Conservation (phyloP, 495 filamentous ascomycete species). For the Lepraria neglecta region DNA sequence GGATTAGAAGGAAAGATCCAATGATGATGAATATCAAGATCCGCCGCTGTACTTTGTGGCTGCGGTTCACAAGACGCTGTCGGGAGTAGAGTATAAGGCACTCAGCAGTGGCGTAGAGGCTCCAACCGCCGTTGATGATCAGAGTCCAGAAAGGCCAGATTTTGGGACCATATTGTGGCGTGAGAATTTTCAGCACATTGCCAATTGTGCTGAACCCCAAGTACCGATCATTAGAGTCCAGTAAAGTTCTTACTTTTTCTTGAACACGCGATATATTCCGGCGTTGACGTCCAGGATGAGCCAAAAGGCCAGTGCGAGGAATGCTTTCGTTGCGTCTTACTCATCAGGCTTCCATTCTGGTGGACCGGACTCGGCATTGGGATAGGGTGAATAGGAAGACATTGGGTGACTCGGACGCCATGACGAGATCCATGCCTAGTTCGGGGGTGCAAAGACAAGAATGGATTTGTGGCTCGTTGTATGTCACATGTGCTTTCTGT, state of each 20-base stretch:
- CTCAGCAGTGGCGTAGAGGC: slow-evolving; percentile 45
- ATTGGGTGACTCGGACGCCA: not conserved
- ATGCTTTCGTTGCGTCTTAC: slow-evolving; percentile 29
- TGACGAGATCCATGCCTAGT: too few species aligned
- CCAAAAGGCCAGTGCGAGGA: slow-evolving; percentile 42
- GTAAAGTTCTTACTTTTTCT: slow-evolving; percentile 43
- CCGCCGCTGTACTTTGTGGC: slow-evolving; percentile 35
- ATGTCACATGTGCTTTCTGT: not conserved
- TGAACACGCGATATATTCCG: slow-evolving; percentile 43
- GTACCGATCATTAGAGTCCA: slow-evolving; percentile 43
- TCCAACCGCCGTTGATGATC: slow-evolving; percentile 43
- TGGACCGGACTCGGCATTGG: slow-evolving; percentile 3
- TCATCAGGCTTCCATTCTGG: slow-evolving; percentile 7
- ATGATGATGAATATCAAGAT: slow-evolving; percentile 38
- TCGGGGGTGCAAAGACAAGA: too few species aligned
- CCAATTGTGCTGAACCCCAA: slow-evolving; percentile 47
- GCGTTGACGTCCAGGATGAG: slow-evolving; percentile 43
- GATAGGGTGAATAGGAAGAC: slow-evolving; percentile 9
- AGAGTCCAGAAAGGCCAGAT: slow-evolving; percentile 39
- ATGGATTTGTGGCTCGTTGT: not conserved
- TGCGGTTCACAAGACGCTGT: slow-evolving; percentile 42
- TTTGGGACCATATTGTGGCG: slow-evolving; percentile 20
- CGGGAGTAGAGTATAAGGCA: slow-evolving; percentile 45
- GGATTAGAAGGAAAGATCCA: slow-evolving; percentile 40
- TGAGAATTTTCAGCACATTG: slow-evolving; percentile 43